Evolutionary conservation across 169 alveolate species (phyloP).

Genomic region (Eimeria necatrix): DNA sequence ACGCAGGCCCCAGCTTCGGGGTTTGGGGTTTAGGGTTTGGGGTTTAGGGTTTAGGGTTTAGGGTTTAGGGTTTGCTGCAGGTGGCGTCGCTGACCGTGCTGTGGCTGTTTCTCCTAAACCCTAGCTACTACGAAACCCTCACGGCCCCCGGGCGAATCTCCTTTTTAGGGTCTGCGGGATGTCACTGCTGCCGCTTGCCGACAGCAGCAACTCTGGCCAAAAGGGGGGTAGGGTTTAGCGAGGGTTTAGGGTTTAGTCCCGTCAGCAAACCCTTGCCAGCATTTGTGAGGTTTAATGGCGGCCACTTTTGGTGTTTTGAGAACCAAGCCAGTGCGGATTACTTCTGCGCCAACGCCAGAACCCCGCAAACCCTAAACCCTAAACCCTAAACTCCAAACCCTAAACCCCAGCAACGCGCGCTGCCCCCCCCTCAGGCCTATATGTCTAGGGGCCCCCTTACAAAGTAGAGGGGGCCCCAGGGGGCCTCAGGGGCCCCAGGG

Average conservation of each 20-base stretch:
- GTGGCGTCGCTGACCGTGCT: not conserved
- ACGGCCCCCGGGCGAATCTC: slow-evolving; percentile 32
- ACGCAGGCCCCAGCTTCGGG: no score
- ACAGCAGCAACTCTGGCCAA: not conserved
- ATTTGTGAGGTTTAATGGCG: not conserved
- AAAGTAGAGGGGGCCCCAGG: no score
- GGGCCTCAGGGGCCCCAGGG: no score
- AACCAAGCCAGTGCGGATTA: slow-evolving; percentile 3
- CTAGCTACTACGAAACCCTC: slow-evolving; percentile 29
- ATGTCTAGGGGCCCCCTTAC: no score
- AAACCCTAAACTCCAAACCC: not conserved
- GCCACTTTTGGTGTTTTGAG: slow-evolving; percentile 58
- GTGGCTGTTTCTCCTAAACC: slow-evolving; percentile 8
- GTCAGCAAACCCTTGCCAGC: not conserved
- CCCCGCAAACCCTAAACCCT: not conserved
- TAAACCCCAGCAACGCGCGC: no score
- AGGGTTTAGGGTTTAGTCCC: no score
- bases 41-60: slow-evolving; percentile 16
- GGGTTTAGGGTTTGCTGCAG: slow-evolving; percentile 29
- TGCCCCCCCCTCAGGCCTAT: no score
- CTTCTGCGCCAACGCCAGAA: not conserved
- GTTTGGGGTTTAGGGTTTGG: no score
- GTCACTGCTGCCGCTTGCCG: slow-evolving; percentile 52
- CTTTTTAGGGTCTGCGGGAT: slow-evolving; percentile 3
- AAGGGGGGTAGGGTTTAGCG: not conserved